These are phyloP conservation scores for Clitocybe nebularis DNA, from an alignment of 1,284 basidiomycete species.

Conservation along the genomic window DNA sequence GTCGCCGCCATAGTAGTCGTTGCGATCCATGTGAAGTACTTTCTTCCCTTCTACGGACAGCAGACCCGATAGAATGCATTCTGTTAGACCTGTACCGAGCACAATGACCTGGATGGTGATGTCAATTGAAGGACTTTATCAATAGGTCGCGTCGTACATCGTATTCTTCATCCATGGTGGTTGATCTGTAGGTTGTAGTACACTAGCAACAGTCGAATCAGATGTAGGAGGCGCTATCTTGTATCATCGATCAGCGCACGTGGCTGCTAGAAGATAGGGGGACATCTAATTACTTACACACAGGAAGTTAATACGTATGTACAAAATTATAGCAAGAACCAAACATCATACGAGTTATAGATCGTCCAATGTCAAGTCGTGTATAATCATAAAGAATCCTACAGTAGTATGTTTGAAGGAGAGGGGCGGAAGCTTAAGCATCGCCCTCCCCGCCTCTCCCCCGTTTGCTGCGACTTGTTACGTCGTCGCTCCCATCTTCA, in stretches of 20 bases:
- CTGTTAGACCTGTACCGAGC: constrained; percentile 94
- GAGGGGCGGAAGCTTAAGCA: too few species aligned
- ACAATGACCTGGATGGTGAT: constrained; percentile 71
- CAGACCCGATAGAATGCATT: constrained; percentile 96
- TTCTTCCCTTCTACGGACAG: constrained; percentile 99
- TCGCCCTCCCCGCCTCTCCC: constrained; percentile 13
- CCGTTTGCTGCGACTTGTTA: constrained; percentile 22
- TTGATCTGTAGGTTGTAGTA: constrained; percentile 14
- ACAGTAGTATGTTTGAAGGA: too few species aligned
- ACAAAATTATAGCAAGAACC: neutral
- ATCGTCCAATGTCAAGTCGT: too few species aligned
- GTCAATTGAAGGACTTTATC: constrained; percentile 12
- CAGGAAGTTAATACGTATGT: constrained; percentile 2
- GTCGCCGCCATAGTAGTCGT: constrained; percentile 99
- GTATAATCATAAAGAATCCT: too few species aligned
- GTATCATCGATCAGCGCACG: constrained; percentile 17
- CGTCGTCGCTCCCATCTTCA: constrained; percentile 21
- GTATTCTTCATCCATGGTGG: constrained; percentile 85
- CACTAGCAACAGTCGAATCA: constrained; percentile 16
- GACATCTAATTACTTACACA: neutral
- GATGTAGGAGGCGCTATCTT: constrained; percentile 9
- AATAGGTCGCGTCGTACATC: constrained; percentile 50
- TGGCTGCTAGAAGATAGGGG: constrained; percentile 8
- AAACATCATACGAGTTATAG: constrained; percentile 1
- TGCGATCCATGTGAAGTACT: constrained; percentile 99